These are phyloP conservation scores for Penicillium egyptiacum DNA, from an alignment of 495 filamentous ascomycete species.

Conservation along the genomic window DNA sequence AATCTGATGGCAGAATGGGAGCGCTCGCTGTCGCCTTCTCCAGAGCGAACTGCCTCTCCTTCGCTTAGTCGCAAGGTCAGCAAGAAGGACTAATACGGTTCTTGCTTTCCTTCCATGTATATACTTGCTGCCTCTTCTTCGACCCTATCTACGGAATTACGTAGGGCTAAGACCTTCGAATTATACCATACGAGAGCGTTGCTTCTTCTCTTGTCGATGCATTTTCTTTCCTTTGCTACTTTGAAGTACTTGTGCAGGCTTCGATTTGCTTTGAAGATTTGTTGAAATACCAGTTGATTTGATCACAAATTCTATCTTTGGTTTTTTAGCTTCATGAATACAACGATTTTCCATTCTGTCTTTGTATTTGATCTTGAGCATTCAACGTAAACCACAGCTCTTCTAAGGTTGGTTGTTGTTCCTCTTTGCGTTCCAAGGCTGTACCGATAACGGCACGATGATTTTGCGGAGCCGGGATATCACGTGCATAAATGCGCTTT, in stretches of 20 bases:
- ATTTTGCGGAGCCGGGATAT: constrained; percentile 6
- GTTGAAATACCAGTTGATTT: constrained; percentile 7
- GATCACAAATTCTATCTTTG: background rate
- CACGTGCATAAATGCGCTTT: constrained; percentile 24
- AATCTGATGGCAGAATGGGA: constrained; percentile 83
- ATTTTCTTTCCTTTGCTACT: constrained; percentile 18
- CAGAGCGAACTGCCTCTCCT: constrained; percentile 29
- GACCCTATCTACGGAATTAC: constrained; percentile 32
- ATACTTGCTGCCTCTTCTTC: constrained; percentile 27
- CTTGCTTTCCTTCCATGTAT: constrained; percentile 18
- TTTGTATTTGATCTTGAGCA: background rate
- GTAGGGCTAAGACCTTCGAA: constrained; percentile 41
- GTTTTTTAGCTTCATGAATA: background rate
- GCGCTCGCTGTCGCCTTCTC: constrained; percentile 43
- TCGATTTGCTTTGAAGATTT: constrained; percentile 5
- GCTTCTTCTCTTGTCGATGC: constrained; percentile 21
- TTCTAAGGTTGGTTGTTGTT: background rate
- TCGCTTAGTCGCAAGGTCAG: constrained; percentile 30
- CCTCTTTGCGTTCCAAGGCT: background rate
- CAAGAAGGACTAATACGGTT: constrained; percentile 38
- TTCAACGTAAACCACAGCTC: background rate
- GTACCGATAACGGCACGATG: constrained; percentile 1
- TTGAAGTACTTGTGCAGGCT: constrained; percentile 10
- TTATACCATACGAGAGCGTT: constrained; percentile 34
- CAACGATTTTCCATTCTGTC: background rate